These are phyloP conservation scores for Clitoria ternatea DNA, from an alignment of 306 rosid genomes.

Conservation along the genomic window DNA sequence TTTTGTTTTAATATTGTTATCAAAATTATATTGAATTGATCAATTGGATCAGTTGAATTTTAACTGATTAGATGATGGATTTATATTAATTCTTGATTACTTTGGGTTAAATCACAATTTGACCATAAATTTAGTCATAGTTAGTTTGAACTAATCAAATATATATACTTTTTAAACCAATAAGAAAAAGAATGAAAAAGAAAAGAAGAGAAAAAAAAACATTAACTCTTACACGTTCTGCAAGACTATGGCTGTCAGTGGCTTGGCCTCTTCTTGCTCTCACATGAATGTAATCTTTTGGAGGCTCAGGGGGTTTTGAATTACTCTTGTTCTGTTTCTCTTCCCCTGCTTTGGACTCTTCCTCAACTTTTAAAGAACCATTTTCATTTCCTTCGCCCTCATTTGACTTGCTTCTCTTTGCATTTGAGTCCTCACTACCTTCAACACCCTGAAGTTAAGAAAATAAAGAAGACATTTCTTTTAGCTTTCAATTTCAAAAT, in stretches of 20 bases:
- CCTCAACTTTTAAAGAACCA: conserved; percentile 44
- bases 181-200: too few species aligned
- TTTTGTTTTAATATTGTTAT: too few species aligned
- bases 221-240: conserved; percentile 76
- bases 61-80: too few species aligned
- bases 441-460: conserved; percentile 42
- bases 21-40: too few species aligned
- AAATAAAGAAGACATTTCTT: too few species aligned
- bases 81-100: too few species aligned
- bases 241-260: conserved; percentile 97
- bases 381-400: conserved; percentile 46
- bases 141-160: too few species aligned
- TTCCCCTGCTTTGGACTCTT: conserved; percentile 50
- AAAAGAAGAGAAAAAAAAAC: not conserved
- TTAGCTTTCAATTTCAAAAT: not conserved
- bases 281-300: conserved; percentile 92
- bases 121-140: too few species aligned
- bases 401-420: conserved; percentile 53
- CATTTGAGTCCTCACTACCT: conserved; percentile 37
- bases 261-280: conserved; percentile 99
- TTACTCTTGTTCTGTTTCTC: conserved; percentile 51
- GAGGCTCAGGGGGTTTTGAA: conserved; percentile 70
- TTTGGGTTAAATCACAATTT: too few species aligned
- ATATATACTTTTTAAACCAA: too few species aligned
- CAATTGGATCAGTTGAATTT: too few species aligned